Evolutionary conservation across 306 rosid genomes (phyloP).

Genomic region (Trichosanthes cucumerina): DNA sequence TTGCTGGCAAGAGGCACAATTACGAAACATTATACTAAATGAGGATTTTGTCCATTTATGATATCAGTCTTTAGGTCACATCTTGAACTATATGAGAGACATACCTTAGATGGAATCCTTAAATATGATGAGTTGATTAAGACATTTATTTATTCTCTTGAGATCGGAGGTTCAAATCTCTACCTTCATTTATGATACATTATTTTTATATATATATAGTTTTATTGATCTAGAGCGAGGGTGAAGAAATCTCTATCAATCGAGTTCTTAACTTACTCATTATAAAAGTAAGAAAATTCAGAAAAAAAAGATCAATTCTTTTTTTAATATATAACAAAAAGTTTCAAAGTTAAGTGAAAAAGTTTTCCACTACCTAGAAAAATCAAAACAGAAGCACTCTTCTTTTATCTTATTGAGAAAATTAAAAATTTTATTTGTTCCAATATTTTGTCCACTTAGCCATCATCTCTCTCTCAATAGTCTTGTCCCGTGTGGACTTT

Average conservation of each 20-base stretch:
- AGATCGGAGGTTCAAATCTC: too few species aligned
- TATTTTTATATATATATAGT: too few species aligned
- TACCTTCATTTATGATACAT: too few species aligned
- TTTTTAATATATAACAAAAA: neutral
- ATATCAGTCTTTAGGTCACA: too few species aligned
- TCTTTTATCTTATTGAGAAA: neutral
- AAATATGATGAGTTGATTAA: too few species aligned
- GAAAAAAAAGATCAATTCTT: neutral
- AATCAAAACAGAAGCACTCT: neutral
- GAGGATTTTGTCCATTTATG: too few species aligned
- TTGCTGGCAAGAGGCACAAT: too few species aligned
- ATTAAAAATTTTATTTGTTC: neutral
- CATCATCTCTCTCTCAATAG: neutral
- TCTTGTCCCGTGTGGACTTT: neutral
- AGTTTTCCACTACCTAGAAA: neutral
- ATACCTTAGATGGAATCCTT: too few species aligned
- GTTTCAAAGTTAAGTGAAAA: neutral
- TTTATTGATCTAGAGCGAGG: neutral
- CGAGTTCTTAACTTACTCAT: neutral
- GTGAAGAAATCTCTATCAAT: neutral
- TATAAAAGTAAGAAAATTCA: neutral
- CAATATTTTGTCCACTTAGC: neutral
- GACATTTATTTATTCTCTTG: too few species aligned
- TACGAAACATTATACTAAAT: too few species aligned
- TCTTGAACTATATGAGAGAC: too few species aligned